Evolutionary conservation across 73 alveolate species (phyloP), one percentile per base, ranked within the genome.

Genomic region (Paramecium pentaurelia): DNA sequence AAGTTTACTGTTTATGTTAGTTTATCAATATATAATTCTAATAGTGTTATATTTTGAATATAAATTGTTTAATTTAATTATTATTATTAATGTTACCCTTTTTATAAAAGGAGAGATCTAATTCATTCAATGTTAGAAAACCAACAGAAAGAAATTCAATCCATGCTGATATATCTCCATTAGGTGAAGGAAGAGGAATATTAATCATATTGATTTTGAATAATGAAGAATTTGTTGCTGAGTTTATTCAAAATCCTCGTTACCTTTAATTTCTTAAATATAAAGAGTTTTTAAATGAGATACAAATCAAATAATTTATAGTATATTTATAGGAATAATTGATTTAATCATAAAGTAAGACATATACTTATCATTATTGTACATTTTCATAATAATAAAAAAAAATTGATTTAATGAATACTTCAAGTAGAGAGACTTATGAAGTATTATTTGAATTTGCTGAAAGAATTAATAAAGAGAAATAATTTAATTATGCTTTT

Each of bases 371-470:
- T 73, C 60, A 34, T 73, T 73, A 73, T 20, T 73, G 87, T 38
- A 40, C 60, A 73, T 73, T 73, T 38, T 73, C 87, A 30, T 34
- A 73, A 38, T 34, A 40, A 73, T 73, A 73, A 73, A 73, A 73
- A 73, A 37, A 73, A 73, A 73, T 73, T 20, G 87, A 73, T 73
- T 73, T 73, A 73, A 18, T 40, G 60, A 30, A 73, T 14, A 27
- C 60, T 16, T 37, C 87, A 12, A 40, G 60, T 34, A 73, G 60
- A 38, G 87, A 73, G 18, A 40, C 47, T 36, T 73, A 73, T 73
- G 87, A 73, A 73, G 60, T 73, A 3, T 18, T 73, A n/a, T 73
- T 73, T 73, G 87, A 73, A 37, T 73, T 73, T 73, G 54, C 87
- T 16, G 87, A 73, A n/a, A 73, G 87, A 36, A 40, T 37, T 2